Conservation (phyloP, 2,329 filamentous ascomycete genomes). For the Neoascochyta sp. region DNA sequence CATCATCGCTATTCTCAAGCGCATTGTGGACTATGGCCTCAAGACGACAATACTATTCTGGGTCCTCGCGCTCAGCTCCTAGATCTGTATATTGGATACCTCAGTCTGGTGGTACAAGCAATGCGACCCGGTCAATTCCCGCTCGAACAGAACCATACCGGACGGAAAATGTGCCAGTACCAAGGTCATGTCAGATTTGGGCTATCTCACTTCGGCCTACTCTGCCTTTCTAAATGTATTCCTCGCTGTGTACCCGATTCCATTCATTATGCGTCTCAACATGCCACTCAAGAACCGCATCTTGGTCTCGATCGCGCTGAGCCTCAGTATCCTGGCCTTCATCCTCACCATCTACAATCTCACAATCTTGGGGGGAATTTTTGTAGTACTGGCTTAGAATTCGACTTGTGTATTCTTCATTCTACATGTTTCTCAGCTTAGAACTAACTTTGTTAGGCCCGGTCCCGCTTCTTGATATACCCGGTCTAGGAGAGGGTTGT, state of each 20-base stretch:
- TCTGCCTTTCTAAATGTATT: conserved; percentile 6
- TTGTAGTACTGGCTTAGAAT: conserved; percentile 3
- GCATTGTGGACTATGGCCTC: conserved; percentile 3
- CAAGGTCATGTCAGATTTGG: conserved; percentile 5
- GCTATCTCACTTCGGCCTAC: conserved; percentile 4
- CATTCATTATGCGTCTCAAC: conserved; percentile 4
- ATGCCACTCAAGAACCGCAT: conserved; percentile 6
- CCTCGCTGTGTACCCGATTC: conserved; percentile 3
- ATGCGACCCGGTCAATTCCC: conserved; percentile 3
- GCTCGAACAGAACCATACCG: conserved; percentile 4
- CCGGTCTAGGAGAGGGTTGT: conserved; percentile 5
- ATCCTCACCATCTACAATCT: conserved; percentile 5
- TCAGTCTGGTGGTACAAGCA: conserved; percentile 5
- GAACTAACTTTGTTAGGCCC: conserved; percentile 3
- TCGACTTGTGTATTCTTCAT: conserved; percentile 2
- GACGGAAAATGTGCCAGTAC: conserved; percentile 4
- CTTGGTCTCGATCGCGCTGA: conserved; percentile 4
- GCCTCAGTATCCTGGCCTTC: conserved; percentile 5
- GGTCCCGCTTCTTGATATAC: conserved; percentile 5
- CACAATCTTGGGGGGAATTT: conserved; percentile 5
- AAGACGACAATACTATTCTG: conserved; percentile 4
- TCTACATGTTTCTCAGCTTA: conserved; percentile 3
- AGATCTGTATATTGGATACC: conserved; percentile 3
- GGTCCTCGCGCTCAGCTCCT: conserved; percentile 4
- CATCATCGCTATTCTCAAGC: conserved; percentile 4